These are phyloP conservation scores for Sicyos baderoa DNA, from an alignment of 306 rosid genomes.

Conservation along the genomic window DNA sequence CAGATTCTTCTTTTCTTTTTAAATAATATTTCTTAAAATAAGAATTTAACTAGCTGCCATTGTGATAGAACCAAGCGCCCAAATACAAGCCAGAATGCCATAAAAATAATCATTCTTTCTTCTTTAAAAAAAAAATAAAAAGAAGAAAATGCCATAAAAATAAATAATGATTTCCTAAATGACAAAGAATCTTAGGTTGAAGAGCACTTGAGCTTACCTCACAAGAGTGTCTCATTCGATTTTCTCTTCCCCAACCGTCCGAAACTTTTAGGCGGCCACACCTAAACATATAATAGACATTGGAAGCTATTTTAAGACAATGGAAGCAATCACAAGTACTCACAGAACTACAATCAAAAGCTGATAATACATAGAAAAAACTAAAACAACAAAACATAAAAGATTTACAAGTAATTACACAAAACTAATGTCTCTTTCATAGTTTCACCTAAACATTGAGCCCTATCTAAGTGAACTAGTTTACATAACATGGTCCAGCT, in stretches of 20 bases:
- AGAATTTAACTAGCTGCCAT: not conserved
- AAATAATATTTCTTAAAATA: not conserved
- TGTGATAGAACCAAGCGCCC: not conserved
- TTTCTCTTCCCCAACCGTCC: constrained; percentile 44
- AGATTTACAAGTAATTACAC: not conserved
- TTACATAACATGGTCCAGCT: not conserved
- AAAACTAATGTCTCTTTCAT: not conserved
- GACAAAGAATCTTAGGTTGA: not conserved
- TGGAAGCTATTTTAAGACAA: not conserved
- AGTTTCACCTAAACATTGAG: not conserved
- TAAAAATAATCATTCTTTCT: too few species aligned
- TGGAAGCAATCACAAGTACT: not conserved
- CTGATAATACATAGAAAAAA: not conserved
- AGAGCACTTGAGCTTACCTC: constrained; percentile 21
- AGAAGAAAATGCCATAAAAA: not conserved
- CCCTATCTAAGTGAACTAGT: not conserved
- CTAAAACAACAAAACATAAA: not conserved
- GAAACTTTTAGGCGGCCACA: constrained; percentile 48
- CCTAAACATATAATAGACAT: constrained; percentile 22
- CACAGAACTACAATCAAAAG: not conserved
- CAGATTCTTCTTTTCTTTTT: not conserved
- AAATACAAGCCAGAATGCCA: not conserved
- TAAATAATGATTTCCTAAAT: not conserved
- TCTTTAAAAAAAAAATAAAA: not conserved
- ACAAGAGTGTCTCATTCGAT: constrained; percentile 25